Base-by-base conservation (phyloP, 2,329 filamentous ascomycete genomes). In the Arthrobotrys musiformis region DNA sequence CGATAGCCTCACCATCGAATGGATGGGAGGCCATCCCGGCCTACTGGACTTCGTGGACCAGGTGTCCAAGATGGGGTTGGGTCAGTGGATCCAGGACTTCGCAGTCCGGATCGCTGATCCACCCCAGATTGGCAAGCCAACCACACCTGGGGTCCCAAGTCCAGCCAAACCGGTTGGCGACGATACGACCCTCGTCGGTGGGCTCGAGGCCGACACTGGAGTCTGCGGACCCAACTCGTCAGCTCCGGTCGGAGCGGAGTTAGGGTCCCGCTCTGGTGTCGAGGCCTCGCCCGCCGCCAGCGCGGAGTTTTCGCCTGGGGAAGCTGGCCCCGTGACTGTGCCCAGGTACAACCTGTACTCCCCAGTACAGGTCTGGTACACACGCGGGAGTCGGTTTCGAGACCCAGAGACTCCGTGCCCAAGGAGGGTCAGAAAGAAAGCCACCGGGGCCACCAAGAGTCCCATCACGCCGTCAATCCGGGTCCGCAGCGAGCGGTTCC, bases 361-460 rank as follows among this genome's bases (percentile, higher is more conserved):
- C 5, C 30, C 52, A 37, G n/a, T 37, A 9, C 33, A 8, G 52
- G 8, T 58, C 2, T 19, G 30, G 17, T 58, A 37, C 33, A 54
- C 15, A 33, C 50, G 26, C 50, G 30, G 30, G 33, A 15, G 33
- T 24, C 19, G 30, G 52, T 37, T 17, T 37, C 52, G 9, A 2
- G 52, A n/a, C 52, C 52, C 52, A 58, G 52, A 58, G 33, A 58
- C 52, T 58, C 52, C 52, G 52, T 58, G 52, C 30, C 52, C 52
- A n/a, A 58, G 40, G 33, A 35, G 52, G 52, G 30, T 2, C 30
- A 7, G 19, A 6, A 60, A 13, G 4, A 17, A 24, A 19, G n/a
- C 35, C 58, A 46, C 35, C 37, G 15, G 15, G 3, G 15, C 42
- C 42, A 46, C 4, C 28, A 8, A 8, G 15, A 50, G 24, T 13